Evolutionary conservation across 2,329 filamentous ascomycete species (phyloP).

Genomic region (Fusarium sp.): DNA sequence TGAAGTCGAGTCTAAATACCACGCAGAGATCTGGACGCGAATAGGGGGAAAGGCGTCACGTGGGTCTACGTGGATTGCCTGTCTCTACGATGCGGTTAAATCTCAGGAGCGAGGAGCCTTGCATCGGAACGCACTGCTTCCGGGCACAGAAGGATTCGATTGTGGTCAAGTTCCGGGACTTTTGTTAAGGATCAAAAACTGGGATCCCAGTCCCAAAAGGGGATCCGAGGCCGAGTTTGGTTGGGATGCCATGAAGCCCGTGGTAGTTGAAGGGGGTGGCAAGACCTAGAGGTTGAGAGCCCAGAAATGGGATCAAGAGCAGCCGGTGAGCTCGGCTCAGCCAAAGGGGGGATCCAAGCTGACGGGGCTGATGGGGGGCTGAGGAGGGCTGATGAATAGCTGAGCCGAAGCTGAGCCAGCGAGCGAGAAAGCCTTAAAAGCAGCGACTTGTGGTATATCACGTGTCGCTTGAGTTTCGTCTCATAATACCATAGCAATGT

Average conservation of each 20-base stretch:
- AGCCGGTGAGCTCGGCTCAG: not conserved
- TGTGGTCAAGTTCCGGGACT: conserved; percentile 2
- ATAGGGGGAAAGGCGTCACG: not conserved
- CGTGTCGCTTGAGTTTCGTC: conserved; percentile 4
- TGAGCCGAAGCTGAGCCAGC: conserved; percentile 1
- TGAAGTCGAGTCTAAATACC: not conserved
- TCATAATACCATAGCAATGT: no score
- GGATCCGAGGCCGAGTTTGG: not conserved
- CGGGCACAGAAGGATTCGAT: conserved; percentile 1
- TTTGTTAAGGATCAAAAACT: not conserved
- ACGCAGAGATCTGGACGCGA: not conserved
- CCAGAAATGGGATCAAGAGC: conserved; percentile 5
- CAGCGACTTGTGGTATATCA: not conserved
- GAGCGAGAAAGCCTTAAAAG: not conserved
- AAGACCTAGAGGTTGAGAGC: not conserved
- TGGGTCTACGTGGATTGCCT: not conserved
- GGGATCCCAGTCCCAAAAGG: not conserved
- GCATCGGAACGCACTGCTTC: not conserved
- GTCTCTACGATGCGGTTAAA: not conserved
- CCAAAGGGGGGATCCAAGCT: not conserved
- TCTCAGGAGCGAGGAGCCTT: not conserved
- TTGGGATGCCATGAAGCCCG: not conserved
- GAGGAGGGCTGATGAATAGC: not conserved
- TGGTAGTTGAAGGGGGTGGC: not conserved
- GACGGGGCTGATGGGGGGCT: not conserved